Base-by-base conservation (phyloP, 2,329 filamentous ascomycete genomes). In the Phaeosphaeriaceae sp. region DNA sequence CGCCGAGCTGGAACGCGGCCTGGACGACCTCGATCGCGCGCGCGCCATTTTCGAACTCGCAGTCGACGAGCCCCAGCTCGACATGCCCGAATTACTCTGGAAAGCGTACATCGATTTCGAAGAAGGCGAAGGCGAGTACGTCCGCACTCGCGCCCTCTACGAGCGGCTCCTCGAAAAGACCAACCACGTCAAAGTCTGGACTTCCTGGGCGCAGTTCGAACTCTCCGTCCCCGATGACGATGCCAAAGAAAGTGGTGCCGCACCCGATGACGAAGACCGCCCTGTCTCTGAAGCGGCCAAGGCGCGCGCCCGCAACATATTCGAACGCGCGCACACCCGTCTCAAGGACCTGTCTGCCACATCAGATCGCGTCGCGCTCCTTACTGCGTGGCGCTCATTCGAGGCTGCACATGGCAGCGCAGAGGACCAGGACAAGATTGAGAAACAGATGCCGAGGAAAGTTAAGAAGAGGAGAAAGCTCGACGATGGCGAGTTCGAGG, bases 101-200 rank as follows among this genome's bases (percentile, higher is more conserved):
- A 98, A 98, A 80, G 89, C 93, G 1, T 99, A 97, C 78, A 98
- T 99, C 69, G 95, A 99, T 78, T 98, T 98, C 73, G 95, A 99
- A 79, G 94, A 98, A 74, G 92, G 96, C 70, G 92, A 97, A 77
- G 91, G 89, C 71, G 92, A 97, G 77, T 97, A 94, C 77, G 92
- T 93, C 53, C 85, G 89, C 49, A 92, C 93, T 4, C 86, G 95
- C 49, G 81, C 82, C 3, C 82, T 99, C 46, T 99, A 98, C 80
- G 94, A 98, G 81, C 88, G 94, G 7, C 85, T 99, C 13, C 85
- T 99, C 45, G 84, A 92, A 71, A 97, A 96, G 87, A 97, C 95
- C n/a, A 90, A 95, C 72, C 95, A 99, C 74, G 93, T 97, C 83
- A 99, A 98, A 83, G 95, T 99, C 59, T 99, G 95, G 95, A 96